Base-by-base conservation (phyloP, 345 rosid genomes). In the sweet orange (Citrus sinensis) region DNA sequence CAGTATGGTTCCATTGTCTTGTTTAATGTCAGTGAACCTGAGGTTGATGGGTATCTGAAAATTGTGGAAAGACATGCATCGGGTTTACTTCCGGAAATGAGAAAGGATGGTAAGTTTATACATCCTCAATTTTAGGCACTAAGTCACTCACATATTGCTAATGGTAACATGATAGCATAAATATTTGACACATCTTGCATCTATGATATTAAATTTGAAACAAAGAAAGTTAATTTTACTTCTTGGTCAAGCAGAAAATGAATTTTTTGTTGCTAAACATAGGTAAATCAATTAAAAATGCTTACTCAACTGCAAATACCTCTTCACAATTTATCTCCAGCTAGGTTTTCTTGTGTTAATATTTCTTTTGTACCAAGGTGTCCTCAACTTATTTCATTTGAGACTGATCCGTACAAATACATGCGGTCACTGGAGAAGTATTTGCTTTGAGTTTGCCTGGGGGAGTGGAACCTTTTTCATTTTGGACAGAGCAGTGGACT, bases 1-100 rank as follows among this genome's bases (percentile, higher is more conserved):
- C 99, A 94, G 77, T 94, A 96, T 71, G 99, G 98, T 46, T 94
- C 99, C 51, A 92, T 96, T 51, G 99, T 96, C 35, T 80, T 94
- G 85, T 96, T 96, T 83, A 96, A 96, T 80, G 90, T 91, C 39
- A 67, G 79, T 64, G 98, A 94, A 76, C 88, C 87, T 40, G 93
- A 91, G 82, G 98, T 96, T 83, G 99, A 94, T 76, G 89, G 83
- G 75, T 94, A 90, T 87, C 87, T 96, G 72, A 94, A 91, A 80
- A 90, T 96, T 75, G 94, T 95, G 59, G 92, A 89, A 86, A 89
- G 86, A 59, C 97, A 93, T 83, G 91, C 99, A 40, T 90, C 92
- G 40, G 97, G 97, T 49, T 83, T 91, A 94, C 98, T 93, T 66
- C 91, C 94, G 8, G 99, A 95, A 78, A 93, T 91, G 99, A 91